Percentiles rank a stretch among this genome's conserved stretches.
These are phyloP conservation scores for Cicer chorassanicum DNA, from an alignment of 306 rosid genomes.

Conservation along the genomic window DNA sequence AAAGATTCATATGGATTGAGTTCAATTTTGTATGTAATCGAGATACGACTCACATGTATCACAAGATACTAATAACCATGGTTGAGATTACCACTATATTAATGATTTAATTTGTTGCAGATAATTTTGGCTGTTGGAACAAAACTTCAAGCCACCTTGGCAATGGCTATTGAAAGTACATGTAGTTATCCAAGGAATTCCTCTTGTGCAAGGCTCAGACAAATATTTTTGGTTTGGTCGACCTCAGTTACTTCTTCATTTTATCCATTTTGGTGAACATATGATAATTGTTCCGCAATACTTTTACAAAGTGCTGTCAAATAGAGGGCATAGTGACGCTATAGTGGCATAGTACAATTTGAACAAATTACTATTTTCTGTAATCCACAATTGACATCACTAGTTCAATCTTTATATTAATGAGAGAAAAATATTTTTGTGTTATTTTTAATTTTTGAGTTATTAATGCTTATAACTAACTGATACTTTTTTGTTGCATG, in stretches of 20 bases:
- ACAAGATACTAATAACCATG: not conserved
- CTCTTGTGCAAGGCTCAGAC: constrained; percentile 92
- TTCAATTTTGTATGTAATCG: too few species aligned
- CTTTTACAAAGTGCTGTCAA: too few species aligned
- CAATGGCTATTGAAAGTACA: constrained; percentile 96
- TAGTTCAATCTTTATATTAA: not conserved
- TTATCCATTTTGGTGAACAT: constrained; percentile 68
- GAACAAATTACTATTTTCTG: too few species aligned
- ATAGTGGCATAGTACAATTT: too few species aligned
- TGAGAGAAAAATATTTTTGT: not conserved
- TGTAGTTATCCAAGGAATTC: constrained; percentile 95
- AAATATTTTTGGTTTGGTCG: constrained; percentile 89
- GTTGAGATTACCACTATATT: constrained; percentile 36
- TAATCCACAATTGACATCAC: too few species aligned
- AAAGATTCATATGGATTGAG: too few species aligned
- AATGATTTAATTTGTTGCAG: constrained; percentile 50
- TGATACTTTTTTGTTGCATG: constrained; percentile 65
- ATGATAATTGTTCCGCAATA: too few species aligned
- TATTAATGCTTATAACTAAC: constrained; percentile 27
- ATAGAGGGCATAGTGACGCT: too few species aligned
- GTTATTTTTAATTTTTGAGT: constrained; percentile 5
- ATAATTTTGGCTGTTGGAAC: constrained; percentile 88
- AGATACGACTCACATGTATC: too few species aligned
- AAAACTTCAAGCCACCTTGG: constrained; percentile 77
- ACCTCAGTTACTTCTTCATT: constrained; percentile 86